Evolutionary conservation across 805 yeast species (phyloP), one percentile per base, ranked within the genome.

Genomic region (Yamadazyma nakazawae): DNA sequence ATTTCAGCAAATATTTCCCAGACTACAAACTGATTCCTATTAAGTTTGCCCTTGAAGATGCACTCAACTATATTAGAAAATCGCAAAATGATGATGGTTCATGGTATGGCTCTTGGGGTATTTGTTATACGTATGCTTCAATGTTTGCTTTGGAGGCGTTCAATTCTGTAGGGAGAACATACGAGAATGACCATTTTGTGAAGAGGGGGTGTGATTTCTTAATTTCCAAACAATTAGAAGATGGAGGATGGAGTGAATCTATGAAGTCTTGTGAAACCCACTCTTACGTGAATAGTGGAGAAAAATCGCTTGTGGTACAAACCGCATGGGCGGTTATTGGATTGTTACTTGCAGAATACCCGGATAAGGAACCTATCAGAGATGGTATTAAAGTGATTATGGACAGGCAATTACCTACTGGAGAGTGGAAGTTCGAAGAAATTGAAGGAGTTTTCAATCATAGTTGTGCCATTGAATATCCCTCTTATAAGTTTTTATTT

Each of bases 21-120:
- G 72, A 77, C 42, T 90, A 94, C 61, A 79, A 86, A 49, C 66
- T 75, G 5, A 76, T 72, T 5, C 90, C 87, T 28, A 84, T 94
- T 26, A 68, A 74, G 43, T 50, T 67, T n/a, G 83, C 97, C 0
- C 86, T 94, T 39, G 72, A 78, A 3, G 74, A 81, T 45, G 98
- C 97, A 0, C 75, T 88, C 13, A 64, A 76, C 3, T 94, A 85
- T 58, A 87, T 94, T 37, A 79, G 78, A 42, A 64, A 70, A 2
- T 79, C 79, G 2, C 99, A 94, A 64, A 70, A 74, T 37, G 37
- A 49, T 6, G 96, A 94, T 64, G 99, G 99, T 0, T 83, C 96
- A 12, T 94, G 98, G 98, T 95, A 91, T 63, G 99, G 99, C 1
- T 82, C 89, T 35, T 94, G 99, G 99, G 99, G 99, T 32, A 84